phyloP scores from a whole-genome alignment of 2,329 filamentous ascomycete genomes.

The Diaporthe batatas region DNA sequence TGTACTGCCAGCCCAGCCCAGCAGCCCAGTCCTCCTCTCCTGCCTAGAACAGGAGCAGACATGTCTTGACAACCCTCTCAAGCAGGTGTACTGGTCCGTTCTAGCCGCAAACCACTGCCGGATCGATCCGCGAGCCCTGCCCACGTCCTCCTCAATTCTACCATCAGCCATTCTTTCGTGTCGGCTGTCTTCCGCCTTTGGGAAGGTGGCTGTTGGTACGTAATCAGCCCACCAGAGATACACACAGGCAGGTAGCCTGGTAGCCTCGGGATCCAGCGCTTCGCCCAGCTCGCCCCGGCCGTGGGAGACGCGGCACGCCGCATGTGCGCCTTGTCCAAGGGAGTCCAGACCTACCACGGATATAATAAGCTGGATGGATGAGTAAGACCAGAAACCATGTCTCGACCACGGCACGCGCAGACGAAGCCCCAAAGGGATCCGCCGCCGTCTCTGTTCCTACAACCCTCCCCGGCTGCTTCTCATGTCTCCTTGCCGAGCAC shows the following conservation, averaged over 20 bases:
- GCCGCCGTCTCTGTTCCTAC: slow-evolving; percentile 84
- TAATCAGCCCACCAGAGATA: slow-evolving; percentile 16
- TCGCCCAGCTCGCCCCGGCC: neutral
- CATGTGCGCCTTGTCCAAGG: slow-evolving; percentile 3
- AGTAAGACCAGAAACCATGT: slow-evolving; percentile 50
- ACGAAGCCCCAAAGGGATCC: slow-evolving; percentile 58
- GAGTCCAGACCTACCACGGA: slow-evolving; percentile 29
- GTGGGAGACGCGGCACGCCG: slow-evolving; percentile 28
- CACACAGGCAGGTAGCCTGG: neutral
- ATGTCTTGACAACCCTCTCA: slow-evolving; percentile 2
- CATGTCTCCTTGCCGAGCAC: slow-evolving; percentile 71
- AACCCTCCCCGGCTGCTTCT: slow-evolving; percentile 83
- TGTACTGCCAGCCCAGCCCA: neutral
- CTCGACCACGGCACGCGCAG: slow-evolving; percentile 60
- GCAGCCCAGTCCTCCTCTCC: neutral
- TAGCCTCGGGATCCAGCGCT: slow-evolving; percentile 6
- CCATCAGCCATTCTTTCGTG: neutral
- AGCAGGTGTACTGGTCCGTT: neutral
- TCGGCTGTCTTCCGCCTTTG: slow-evolving; percentile 36
- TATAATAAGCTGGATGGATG: slow-evolving; percentile 31
- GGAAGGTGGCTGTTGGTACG: slow-evolving; percentile 34
- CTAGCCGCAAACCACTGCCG: neutral
- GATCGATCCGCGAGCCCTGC: neutral
- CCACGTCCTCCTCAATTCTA: too few relatives aligned
- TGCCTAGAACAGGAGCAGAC: slow-evolving; percentile 5